phyloP scores from a whole-genome alignment of 495 filamentous ascomycete species.

The Paragyromitra xinjiangensis region DNA sequence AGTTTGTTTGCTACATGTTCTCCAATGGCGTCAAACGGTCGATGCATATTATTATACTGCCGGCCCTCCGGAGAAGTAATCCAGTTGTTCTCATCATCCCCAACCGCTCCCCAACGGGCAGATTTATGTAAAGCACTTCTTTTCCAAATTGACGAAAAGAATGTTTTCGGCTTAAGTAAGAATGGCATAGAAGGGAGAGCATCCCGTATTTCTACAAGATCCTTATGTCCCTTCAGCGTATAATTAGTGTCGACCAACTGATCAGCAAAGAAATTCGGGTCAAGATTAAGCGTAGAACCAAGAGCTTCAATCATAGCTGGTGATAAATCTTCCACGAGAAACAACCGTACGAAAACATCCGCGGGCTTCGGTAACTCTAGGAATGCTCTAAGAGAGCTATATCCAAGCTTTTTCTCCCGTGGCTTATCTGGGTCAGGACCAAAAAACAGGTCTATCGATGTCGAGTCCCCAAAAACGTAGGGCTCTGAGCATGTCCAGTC shows the following conservation, averaged over 20 bases:
- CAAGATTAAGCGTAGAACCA: conserved; percentile 36
- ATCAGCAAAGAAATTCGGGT: conserved; percentile 53
- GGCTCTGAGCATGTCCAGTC: conserved; percentile 20
- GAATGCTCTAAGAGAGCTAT: conserved; percentile 15
- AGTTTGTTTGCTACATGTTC: conserved; percentile 9
- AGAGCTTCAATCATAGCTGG: conserved; percentile 47
- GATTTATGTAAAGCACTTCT: conserved; percentile 15
- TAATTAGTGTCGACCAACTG: conserved; percentile 37
- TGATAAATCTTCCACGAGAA: conserved; percentile 55
- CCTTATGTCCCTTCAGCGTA: conserved; percentile 6
- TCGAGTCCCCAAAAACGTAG: conserved; percentile 25
- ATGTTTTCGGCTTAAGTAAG: conserved; percentile 9
- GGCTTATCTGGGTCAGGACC: conserved; percentile 4
- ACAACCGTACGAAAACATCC: conserved; percentile 27
- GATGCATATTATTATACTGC: conserved; percentile 35
- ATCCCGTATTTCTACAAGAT: conserved; percentile 26
- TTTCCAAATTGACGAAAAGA: conserved; percentile 39
- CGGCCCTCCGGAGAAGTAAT: neutral
- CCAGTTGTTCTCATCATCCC: neutral
- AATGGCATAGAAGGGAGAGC: conserved; percentile 17
- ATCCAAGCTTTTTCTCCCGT: conserved; percentile 18
- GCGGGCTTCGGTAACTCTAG: conserved; percentile 13
- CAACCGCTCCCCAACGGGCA: neutral
- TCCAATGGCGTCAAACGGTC: conserved; percentile 23
- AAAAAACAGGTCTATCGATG: conserved; percentile 17